These are phyloP conservation scores for Cinnamomum micranthum DNA, from an alignment of 164 flowering plant species.

Conservation along the genomic window DNA sequence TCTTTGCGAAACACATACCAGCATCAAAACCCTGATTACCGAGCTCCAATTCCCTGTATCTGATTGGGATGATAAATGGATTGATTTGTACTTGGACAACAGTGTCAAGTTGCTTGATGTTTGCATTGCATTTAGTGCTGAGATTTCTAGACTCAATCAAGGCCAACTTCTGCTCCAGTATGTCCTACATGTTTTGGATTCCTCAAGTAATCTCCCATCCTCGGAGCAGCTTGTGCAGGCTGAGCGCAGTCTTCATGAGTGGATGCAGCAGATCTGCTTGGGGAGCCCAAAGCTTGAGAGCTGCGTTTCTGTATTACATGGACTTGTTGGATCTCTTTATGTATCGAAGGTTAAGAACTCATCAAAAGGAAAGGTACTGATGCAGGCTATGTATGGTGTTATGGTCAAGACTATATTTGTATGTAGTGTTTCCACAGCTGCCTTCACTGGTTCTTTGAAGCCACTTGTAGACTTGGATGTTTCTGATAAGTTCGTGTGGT, in stretches of 20 bases:
- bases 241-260: conserved; percentile 53
- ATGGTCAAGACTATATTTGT: conserved; percentile 61
- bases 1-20: conserved; percentile 65
- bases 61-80: conserved; percentile 95
- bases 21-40: conserved; percentile 60
- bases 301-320: conserved; percentile 37
- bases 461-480: conserved; percentile 45
- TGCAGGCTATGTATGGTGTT: conserved; percentile 90
- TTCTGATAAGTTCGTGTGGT: conserved; percentile 57
- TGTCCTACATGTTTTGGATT: conserved; percentile 45
- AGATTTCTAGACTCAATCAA: conserved; percentile 68
- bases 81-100: conserved; percentile 76
- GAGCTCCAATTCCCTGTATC: conserved; percentile 73
- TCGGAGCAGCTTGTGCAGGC: conserved; percentile 38
- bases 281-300: conserved; percentile 55
- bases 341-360: conserved; percentile 72
- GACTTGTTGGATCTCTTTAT: conserved; percentile 41
- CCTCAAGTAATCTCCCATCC: conserved; percentile 17
- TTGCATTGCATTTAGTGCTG: conserved; percentile 73
- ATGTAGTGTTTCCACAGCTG: conserved; percentile 57
- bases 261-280: conserved; percentile 53
- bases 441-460: conserved; percentile 55
- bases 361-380: conserved; percentile 72
- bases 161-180: conserved; percentile 67
- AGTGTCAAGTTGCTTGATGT: conserved; percentile 84